These are phyloP conservation scores for Tylopilus sp. DNA, from an alignment of 768 basidiomycete genomes.

Conservation along the genomic window DNA sequence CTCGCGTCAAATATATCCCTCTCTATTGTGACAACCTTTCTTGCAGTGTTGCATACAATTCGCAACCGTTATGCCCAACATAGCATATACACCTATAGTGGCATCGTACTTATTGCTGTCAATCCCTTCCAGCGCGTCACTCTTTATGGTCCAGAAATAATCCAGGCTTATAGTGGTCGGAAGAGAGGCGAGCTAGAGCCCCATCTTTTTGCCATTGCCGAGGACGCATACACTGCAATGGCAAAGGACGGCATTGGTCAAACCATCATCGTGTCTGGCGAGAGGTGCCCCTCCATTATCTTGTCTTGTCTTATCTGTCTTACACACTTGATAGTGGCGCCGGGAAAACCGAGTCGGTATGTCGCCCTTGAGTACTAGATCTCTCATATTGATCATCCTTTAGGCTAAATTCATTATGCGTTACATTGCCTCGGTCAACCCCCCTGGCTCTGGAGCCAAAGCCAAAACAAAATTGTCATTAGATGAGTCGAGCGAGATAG, in stretches of 20 bases:
- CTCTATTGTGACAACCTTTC: not conserved
- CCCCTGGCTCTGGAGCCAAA: constrained; percentile 59
- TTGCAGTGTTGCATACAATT: constrained; percentile 89
- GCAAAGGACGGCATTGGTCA: constrained; percentile 90
- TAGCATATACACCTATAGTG: constrained; percentile 98
- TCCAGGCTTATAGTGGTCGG: constrained; percentile 92
- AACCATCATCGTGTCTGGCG: constrained; percentile 98
- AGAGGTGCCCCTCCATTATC: constrained; percentile 61
- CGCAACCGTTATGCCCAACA: constrained; percentile 95
- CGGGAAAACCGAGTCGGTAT: constrained; percentile 96
- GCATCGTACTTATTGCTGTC: constrained; percentile 97
- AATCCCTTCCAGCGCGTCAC: constrained; percentile 98
- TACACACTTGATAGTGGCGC: constrained; percentile 69
- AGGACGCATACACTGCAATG: constrained; percentile 99
- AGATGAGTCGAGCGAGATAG: constrained; percentile 91
- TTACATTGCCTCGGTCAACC: constrained; percentile 97
- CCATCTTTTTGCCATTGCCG: constrained; percentile 97
- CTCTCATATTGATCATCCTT: constrained; percentile 5
- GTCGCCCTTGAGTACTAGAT: constrained; percentile 18
- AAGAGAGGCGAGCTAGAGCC: constrained; percentile 95
- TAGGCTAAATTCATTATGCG: constrained; percentile 99
- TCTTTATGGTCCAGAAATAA: constrained; percentile 94
- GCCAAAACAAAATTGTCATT: constrained; percentile 67
- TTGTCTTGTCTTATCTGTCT: constrained; percentile 5
- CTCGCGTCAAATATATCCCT: not conserved